Conservation (phyloP, 2,329 filamentous ascomycete genomes). For the Aaosphaeria arxii region DNA sequence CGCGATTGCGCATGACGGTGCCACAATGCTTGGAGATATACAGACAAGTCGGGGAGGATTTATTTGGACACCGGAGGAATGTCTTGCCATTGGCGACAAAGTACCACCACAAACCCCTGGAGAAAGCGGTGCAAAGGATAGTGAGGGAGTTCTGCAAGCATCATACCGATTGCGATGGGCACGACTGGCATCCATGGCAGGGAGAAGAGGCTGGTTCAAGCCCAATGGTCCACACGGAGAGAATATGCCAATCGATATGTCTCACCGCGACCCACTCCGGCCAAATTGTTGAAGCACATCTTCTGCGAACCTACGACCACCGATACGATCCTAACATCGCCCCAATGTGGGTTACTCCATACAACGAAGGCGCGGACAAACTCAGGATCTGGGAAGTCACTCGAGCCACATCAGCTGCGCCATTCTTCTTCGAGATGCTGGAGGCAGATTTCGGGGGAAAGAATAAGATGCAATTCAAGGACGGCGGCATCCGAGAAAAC, state of each 20-base stretch:
- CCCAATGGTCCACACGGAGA: constrained; percentile 6
- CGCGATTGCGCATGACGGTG: constrained; percentile 48
- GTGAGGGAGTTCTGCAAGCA: constrained; percentile 44
- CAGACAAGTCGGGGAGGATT: constrained; percentile 45
- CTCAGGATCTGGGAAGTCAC: constrained; percentile 53
- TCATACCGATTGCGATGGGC: constrained; percentile 41
- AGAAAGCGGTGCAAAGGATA: constrained; percentile 46
- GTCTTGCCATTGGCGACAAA: constrained; percentile 48
- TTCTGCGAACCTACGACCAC: constrained; percentile 49
- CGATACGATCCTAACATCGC: constrained; percentile 40
- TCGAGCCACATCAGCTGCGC: constrained; percentile 52
- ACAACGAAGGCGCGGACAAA: constrained; percentile 47
- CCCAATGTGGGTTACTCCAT: constrained; percentile 45
- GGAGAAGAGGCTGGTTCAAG: constrained; percentile 6
- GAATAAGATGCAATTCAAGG: constrained; percentile 45
- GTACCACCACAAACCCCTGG: constrained; percentile 48
- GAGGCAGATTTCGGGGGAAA: constrained; percentile 40
- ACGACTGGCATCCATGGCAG: constrained; percentile 46
- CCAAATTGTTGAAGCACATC: constrained; percentile 46
- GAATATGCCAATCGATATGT: constrained; percentile 30
- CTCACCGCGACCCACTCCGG: constrained; percentile 49
- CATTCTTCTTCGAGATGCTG: constrained; percentile 52
- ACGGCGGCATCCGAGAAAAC: constrained; percentile 51
- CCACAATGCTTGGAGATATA: constrained; percentile 48
- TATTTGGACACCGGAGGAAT: constrained; percentile 46